Evolutionary conservation across 1,284 basidiomycete species (phyloP).

Genomic region (Boletus subluridellus): DNA sequence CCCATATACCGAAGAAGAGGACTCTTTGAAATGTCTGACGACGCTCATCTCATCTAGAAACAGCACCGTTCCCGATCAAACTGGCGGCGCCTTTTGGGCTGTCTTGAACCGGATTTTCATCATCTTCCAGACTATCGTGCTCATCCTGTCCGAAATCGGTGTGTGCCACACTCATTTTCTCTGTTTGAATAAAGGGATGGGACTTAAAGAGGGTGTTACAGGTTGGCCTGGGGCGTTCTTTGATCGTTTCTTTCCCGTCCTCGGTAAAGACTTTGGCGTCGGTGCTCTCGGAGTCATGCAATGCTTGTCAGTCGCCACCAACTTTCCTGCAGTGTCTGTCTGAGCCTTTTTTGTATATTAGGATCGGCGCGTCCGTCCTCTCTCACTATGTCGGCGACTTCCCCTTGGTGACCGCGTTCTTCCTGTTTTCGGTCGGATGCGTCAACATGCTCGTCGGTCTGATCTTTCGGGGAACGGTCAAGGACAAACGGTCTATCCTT

Average conservation of each 20-base stretch:
- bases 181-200: not conserved
- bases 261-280: constrained; percentile 78
- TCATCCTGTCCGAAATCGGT: constrained; percentile 59
- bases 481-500: constrained; percentile 60
- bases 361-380: constrained; percentile 74
- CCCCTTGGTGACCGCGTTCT: constrained; percentile 78
- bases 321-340: not conserved
- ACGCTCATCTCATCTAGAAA: constrained; percentile 38
- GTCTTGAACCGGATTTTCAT: constrained; percentile 80
- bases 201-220: constrained; percentile 38
- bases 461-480: constrained; percentile 63
- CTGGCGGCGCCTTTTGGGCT: constrained; percentile 84
- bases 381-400: constrained; percentile 78
- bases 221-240: constrained; percentile 73
- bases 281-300: constrained; percentile 82
- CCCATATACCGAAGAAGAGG: not conserved
- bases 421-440: constrained; percentile 82
- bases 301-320: constrained; percentile 52
- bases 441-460: constrained; percentile 78
- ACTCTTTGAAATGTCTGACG: not conserved
- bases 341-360: constrained; percentile 18
- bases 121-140: constrained; percentile 69
- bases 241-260: constrained; percentile 77
- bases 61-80: constrained; percentile 81
- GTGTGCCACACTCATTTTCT: not conserved